Evolutionary conservation across 179 eudicot genomes (phyloP).

Genomic region (Nepenthes alata): DNA sequence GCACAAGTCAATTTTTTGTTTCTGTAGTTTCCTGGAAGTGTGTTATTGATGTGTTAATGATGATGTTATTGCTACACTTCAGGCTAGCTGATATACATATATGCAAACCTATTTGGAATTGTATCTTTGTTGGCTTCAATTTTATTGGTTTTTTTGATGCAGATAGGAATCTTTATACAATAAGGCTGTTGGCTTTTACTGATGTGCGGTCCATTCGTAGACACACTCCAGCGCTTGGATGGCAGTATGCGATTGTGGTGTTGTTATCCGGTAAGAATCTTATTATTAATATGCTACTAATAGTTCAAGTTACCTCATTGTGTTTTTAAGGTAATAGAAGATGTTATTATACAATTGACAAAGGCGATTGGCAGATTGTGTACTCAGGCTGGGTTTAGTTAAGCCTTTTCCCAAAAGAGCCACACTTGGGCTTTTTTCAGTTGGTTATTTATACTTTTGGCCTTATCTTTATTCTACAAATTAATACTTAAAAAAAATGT

Average conservation of each 20-base stretch:
- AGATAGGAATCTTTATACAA: constrained; percentile 91
- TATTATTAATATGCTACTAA: background rate
- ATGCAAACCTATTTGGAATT: constrained; percentile 1
- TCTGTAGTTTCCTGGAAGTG: too few species aligned
- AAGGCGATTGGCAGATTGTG: too few species aligned
- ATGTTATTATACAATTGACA: background rate
- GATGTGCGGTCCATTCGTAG: constrained; percentile 75
- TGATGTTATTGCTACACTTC: background rate
- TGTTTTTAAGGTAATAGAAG: background rate
- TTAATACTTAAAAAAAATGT: too few species aligned
- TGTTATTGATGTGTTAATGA: too few species aligned
- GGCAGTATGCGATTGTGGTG: constrained; percentile 89
- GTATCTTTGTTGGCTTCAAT: background rate
- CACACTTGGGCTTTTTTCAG: too few species aligned
- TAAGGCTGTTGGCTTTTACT: constrained; percentile 68
- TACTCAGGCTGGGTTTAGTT: too few species aligned
- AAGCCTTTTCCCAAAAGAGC: too few species aligned
- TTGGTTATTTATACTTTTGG: too few species aligned
- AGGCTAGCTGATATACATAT: background rate
- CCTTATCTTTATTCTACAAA: too few species aligned
- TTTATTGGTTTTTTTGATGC: constrained; percentile 18
- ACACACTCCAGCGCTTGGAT: constrained; percentile 84
- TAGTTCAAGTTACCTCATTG: background rate
- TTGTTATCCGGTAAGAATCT: constrained; percentile 52
- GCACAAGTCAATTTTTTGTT: too few species aligned